Evolutionary conservation across 108 stramenopile genomes (phyloP), one percentile per base, ranked within the genome.

Genomic region (Fragilariopsis cylindrus): DNA sequence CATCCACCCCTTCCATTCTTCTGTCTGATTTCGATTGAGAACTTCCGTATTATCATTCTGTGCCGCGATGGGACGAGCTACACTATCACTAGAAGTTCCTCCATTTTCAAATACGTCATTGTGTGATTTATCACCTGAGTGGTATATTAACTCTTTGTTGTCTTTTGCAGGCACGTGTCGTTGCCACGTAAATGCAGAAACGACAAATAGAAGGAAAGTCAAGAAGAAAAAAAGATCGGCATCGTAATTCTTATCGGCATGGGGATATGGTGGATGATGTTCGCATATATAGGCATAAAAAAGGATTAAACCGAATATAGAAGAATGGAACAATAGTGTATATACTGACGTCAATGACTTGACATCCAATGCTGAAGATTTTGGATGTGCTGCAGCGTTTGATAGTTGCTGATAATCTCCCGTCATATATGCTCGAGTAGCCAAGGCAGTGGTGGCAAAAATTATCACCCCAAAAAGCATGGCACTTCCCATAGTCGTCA

Each of bases 1-100:
- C 99, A 99, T 99, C 93, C 93, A 95, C 50, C 91, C 94, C 72
- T 99, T 99, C 99, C 99, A 99, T 77, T 99, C 99, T 72, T 98
- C 97, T 0, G 99, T 99, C 78, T 99, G 99, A 75, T 98, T 87
- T 63, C 98, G 89, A 85, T 98, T 97, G 15, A 98, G 82, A 21
- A 98, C 78, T 65, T 92, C 90, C 50, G 88, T 86, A 44, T 78
- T 78, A 58, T 90, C 79, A 19, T 84, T 83, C n/a, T 78, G 40
- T 39, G 71, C 69, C 3, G 83, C 86, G 9, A 90, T 77, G 15
- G 79, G 13, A 8, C 74, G 55, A 18, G 58, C 53, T 46, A 71
- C 16, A 6, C 12, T n/a, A 44, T 48, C 70, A 16, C 12, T 57
- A 54, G 60, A 66, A 45, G 19, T 21, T 55, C 9, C 19, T 39